phyloP scores from a whole-genome alignment of 192 early-diverging fungal species.

The Backusella circina region DNA sequence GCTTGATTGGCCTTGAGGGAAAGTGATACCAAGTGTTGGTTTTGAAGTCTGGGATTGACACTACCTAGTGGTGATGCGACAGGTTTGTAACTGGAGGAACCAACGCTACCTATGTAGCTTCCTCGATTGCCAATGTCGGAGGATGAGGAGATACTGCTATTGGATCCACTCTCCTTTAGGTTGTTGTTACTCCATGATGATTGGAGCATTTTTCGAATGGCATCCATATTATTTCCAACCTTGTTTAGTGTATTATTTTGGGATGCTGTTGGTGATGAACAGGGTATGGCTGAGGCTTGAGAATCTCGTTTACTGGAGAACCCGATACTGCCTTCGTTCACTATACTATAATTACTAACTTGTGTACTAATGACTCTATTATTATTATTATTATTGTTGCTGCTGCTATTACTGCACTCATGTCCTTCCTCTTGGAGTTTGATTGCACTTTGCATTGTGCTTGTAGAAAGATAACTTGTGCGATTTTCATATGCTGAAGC shows the following conservation, averaged over 20 bases:
- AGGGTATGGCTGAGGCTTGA: neutral
- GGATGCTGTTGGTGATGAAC: neutral
- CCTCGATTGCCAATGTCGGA: neutral
- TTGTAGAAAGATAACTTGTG: neutral
- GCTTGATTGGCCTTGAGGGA: slow-evolving; percentile 3
- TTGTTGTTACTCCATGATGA: slow-evolving; percentile 22
- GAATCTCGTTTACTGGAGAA: neutral
- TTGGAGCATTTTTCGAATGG: slow-evolving; percentile 19
- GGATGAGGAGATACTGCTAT: slow-evolving; percentile 10
- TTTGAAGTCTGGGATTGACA: slow-evolving; percentile 20
- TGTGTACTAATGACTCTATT: neutral
- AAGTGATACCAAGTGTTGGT: slow-evolving; percentile 23
- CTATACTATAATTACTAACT: neutral
- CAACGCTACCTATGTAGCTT: neutral
- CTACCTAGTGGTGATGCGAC: slow-evolving; percentile 8
- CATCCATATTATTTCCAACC: slow-evolving; percentile 17
- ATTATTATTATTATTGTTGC: neutral
- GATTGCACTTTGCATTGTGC: neutral
- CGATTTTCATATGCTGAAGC: neutral
- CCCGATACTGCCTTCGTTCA: neutral
- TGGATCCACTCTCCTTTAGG: slow-evolving; percentile 17
- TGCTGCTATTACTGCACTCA: neutral
- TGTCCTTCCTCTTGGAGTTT: neutral
- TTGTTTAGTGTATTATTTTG: neutral
- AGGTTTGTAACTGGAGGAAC: neutral